Conservation (phyloP, 805 yeast species). For the Cyberlindnera misumaiensis region DNA sequence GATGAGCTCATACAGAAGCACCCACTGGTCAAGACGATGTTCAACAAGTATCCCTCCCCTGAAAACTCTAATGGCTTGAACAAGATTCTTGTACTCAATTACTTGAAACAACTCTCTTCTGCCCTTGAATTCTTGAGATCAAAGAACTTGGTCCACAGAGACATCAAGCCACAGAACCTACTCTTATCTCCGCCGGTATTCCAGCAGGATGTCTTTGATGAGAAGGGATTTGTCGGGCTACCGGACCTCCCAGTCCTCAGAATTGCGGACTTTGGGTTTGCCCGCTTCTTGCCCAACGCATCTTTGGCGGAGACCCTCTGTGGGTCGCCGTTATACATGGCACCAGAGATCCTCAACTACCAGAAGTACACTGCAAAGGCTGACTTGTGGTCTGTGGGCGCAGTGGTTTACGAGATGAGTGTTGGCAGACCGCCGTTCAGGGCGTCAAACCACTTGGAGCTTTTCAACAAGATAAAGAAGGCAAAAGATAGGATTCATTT, state of each 20-base stretch:
- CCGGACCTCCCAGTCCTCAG: slow-evolving; percentile 88
- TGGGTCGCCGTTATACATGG: slow-evolving; percentile 98
- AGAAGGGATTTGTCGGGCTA: slow-evolving; percentile 58
- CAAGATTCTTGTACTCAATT: slow-evolving; percentile 71
- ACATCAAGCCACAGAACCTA: slow-evolving; percentile 88
- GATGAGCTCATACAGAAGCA: slow-evolving; percentile 64
- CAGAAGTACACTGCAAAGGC: slow-evolving; percentile 97
- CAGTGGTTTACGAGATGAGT: slow-evolving; percentile 91
- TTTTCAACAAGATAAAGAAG: slow-evolving; percentile 77
- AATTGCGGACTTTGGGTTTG: slow-evolving; percentile 97
- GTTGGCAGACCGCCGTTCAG: slow-evolving; percentile 96
- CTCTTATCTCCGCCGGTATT: slow-evolving; percentile 77
- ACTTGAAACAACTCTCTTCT: slow-evolving; percentile 77
- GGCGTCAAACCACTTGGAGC: slow-evolving; percentile 88
- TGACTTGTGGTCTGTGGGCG: slow-evolving; percentile 97
- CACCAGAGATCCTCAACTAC: slow-evolving; percentile 90
- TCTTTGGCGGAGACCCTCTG: slow-evolving; percentile 95
- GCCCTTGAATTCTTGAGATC: slow-evolving; percentile 78
- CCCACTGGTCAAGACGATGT: slow-evolving; percentile 70
- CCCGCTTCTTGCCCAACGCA: slow-evolving; percentile 86
- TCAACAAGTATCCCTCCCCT: slow-evolving; percentile 81
- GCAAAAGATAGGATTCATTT: slow-evolving; percentile 73
- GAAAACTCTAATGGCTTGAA: slow-evolving; percentile 72
- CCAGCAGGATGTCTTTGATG: slow-evolving; percentile 48
- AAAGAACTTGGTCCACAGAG: slow-evolving; percentile 87